phyloP scores from a whole-genome alignment of 2,329 filamentous ascomycete species.

The Incumbomyces delicatus region DNA sequence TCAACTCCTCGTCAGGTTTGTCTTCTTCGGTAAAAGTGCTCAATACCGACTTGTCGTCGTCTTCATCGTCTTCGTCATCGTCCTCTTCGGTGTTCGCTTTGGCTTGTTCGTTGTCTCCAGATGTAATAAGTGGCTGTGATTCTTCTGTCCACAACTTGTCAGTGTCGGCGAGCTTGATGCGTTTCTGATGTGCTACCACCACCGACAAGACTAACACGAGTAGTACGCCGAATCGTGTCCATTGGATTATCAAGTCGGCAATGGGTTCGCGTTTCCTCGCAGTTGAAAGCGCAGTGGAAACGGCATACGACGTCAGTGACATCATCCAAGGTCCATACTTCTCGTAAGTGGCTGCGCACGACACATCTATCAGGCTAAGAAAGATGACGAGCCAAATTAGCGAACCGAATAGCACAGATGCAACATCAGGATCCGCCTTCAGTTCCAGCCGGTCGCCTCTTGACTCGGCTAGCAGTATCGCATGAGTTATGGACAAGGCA shows the following conservation, averaged over 20 bases:
- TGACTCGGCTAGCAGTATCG: neutral
- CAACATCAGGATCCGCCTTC: conserved; percentile 11
- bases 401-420: conserved; percentile 11
- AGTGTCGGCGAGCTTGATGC: neutral
- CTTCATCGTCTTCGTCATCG: conserved; percentile 41
- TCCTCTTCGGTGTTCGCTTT: conserved; percentile 24
- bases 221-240: neutral
- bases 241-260: neutral
- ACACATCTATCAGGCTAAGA: conserved; percentile 43
- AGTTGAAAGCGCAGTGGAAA: conserved; percentile 1
- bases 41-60: conserved; percentile 25
- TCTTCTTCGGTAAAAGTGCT: conserved; percentile 24
- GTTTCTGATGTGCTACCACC: neutral
- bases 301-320: conserved; percentile 1
- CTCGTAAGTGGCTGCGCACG: conserved; percentile 46
- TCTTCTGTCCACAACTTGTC: conserved; percentile 5
- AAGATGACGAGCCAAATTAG: conserved; percentile 49
- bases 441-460: conserved; percentile 1
- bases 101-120: no score
- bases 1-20: conserved; percentile 48
- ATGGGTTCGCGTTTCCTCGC: neutral
- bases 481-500: conserved; percentile 1
- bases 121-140: conserved; percentile 29
- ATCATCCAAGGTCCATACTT: conserved; percentile 4
- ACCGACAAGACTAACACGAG: neutral